Percentiles rank a stretch among this genome's conserved stretches.
These are phyloP conservation scores for Verticillium nonalfalfae DNA, from an alignment of 2,329 filamentous ascomycete species.

Conservation along the genomic window DNA sequence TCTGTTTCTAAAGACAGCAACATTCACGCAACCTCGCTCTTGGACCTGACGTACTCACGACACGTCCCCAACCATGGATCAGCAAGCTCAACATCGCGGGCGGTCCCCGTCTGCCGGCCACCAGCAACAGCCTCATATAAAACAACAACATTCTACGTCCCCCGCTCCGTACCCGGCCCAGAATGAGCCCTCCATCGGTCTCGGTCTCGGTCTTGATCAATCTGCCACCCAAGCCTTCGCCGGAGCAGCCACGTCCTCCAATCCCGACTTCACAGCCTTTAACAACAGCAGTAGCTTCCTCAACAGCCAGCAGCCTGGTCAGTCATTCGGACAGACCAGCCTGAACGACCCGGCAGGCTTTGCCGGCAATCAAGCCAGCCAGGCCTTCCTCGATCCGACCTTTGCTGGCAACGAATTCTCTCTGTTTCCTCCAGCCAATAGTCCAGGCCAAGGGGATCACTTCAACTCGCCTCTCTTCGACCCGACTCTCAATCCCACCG, in stretches of 20 bases:
- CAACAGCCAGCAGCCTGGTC: constrained; percentile 37
- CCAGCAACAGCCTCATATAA: constrained; percentile 58
- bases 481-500: constrained; percentile 35
- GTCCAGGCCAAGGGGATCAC: constrained; percentile 37
- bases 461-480: constrained; percentile 58
- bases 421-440: constrained; percentile 52
- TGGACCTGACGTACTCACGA: constrained; percentile 2
- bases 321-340: constrained; percentile 28
- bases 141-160: constrained; percentile 59
- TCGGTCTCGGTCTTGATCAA: constrained; percentile 54
- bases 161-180: constrained; percentile 47
- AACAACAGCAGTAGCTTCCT: constrained; percentile 42
- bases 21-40: constrained; percentile 9
- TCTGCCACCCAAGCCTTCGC: constrained; percentile 32
- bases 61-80: constrained; percentile 29
- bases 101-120: constrained; percentile 57
- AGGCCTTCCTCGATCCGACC: constrained; percentile 41
- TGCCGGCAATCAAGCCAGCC: constrained; percentile 31
- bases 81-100: constrained; percentile 35
- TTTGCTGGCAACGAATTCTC: constrained; percentile 59
- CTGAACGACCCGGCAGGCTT: constrained; percentile 33
- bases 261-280: constrained; percentile 40
- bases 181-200: constrained; percentile 41
- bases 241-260: constrained; percentile 25
- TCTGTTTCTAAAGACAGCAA: constrained; percentile 25